These are phyloP conservation scores for Adansonia grandidieri DNA, from an alignment of 441 rosid genomes.

Conservation along the genomic window DNA sequence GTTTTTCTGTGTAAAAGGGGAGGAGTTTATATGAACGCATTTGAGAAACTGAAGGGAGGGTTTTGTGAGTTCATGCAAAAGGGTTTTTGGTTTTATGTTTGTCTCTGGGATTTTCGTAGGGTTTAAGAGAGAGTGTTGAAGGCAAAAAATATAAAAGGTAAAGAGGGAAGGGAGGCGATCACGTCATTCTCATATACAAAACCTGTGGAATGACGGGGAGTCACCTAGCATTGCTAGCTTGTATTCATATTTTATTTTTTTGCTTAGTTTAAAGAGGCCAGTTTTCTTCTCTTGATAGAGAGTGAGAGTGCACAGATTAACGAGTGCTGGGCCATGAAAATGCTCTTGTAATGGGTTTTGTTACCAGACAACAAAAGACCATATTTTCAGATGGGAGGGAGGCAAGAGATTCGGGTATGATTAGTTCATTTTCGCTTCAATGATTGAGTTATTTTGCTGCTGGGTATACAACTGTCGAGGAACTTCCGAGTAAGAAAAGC, in stretches of 20 bases:
- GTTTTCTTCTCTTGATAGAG: constrained; percentile 38
- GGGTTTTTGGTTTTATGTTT: constrained; percentile 10
- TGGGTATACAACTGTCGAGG: constrained; percentile 5
- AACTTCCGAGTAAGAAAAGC: constrained; percentile 17
- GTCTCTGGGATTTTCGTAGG: constrained; percentile 41
- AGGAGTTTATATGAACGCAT: neutral
- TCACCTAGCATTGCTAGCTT: constrained; percentile 51
- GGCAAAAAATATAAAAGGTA: neutral
- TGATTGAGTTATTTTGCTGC: constrained; percentile 49
- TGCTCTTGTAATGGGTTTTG: constrained; percentile 34
- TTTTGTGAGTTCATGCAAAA: neutral
- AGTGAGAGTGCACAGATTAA: constrained; percentile 28
- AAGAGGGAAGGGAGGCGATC: neutral
- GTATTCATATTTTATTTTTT: constrained; percentile 48
- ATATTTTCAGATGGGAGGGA: constrained; percentile 32
- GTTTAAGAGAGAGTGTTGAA: constrained; percentile 29
- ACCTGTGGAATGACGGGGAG: constrained; percentile 67
- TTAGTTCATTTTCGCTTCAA: constrained; percentile 47
- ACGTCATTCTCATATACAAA: constrained; percentile 46
- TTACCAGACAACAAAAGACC: constrained; percentile 40
- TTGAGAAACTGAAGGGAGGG: neutral
- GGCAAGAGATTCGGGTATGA: constrained; percentile 44
- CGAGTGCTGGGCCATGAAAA: constrained; percentile 20
- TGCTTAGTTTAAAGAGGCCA: constrained; percentile 68
- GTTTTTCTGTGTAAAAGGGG: no score